These are phyloP conservation scores for Alternaria brassicae DNA, from an alignment of 2,329 filamentous ascomycete species.

Conservation along the genomic window DNA sequence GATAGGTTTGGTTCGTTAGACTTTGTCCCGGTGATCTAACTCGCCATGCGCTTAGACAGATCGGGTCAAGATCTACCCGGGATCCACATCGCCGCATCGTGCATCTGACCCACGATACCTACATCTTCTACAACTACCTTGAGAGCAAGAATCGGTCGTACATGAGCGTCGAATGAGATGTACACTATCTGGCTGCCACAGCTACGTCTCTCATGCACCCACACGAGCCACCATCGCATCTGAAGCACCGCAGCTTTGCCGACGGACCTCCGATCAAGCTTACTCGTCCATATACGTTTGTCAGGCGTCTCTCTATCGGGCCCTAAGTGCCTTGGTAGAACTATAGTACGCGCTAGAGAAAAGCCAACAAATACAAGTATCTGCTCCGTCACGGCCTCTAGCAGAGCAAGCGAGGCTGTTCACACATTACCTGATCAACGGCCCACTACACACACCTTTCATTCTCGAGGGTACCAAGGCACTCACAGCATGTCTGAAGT, in stretches of 20 bases:
- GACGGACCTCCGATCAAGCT: background rate
- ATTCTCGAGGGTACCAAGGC: background rate
- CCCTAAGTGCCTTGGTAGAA: background rate
- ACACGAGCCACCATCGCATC: too few relatives aligned
- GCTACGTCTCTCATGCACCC: too few relatives aligned
- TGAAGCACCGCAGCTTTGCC: background rate
- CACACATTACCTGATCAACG: too few relatives aligned
- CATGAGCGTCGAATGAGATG: background rate
- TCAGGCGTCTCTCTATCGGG: too few relatives aligned
- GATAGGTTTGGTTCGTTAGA: background rate
- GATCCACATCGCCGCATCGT: background rate
- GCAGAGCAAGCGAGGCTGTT: background rate
- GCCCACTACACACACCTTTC: background rate
- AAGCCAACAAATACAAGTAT: background rate
- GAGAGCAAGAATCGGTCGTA: too few relatives aligned
- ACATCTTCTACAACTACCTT: background rate
- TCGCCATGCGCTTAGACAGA: background rate
- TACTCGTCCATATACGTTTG: rapidly evolving
- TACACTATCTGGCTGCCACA: rapidly evolving
- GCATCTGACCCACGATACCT: background rate
- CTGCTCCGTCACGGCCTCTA: background rate
- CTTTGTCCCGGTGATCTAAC: slow-evolving; percentile 4
- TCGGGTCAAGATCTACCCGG: background rate
- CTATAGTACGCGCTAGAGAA: background rate
- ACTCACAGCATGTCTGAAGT: background rate